A percentile compares a stretch with the other conserved stretches of the same genome.
These are phyloP conservation scores for Aspergillus hortae DNA, from an alignment of 2,329 filamentous ascomycete genomes.

Conservation along the genomic window DNA sequence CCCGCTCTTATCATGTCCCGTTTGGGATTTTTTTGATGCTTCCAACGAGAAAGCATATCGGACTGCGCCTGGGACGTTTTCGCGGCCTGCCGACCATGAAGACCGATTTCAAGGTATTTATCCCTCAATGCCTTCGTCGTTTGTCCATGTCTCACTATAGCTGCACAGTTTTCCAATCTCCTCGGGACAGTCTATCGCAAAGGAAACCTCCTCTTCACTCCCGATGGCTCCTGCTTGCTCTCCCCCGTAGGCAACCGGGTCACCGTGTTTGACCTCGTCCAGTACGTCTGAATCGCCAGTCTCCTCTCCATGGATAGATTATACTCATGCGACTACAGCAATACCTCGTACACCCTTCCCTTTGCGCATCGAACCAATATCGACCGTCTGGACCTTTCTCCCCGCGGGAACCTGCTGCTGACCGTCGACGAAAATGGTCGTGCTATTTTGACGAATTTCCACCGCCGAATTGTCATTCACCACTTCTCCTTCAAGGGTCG, in stretches of 20 bases:
- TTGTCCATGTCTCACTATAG: slow-evolving; percentile 1
- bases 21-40: slow-evolving; percentile 20
- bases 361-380: slow-evolving; percentile 94
- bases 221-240: slow-evolving; percentile 91
- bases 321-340: slow-evolving; percentile 24
- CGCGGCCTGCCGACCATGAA: slow-evolving; percentile 64
- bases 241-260: slow-evolving; percentile 96
- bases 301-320: neutral
- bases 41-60: slow-evolving; percentile 16
- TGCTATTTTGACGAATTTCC: slow-evolving; percentile 88
- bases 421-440: slow-evolving; percentile 92
- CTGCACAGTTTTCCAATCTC: slow-evolving; percentile 84
- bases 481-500: slow-evolving; percentile 91
- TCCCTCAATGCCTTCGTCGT: neutral
- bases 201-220: slow-evolving; percentile 94
- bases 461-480: slow-evolving; percentile 79
- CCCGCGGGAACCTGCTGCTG: slow-evolving; percentile 85
- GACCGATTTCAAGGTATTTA: slow-evolving; percentile 88
- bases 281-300: slow-evolving; percentile 54
- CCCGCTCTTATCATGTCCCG: slow-evolving; percentile 22
- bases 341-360: slow-evolving; percentile 53
- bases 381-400: slow-evolving; percentile 78
- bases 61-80: slow-evolving; percentile 20
- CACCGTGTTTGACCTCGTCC: slow-evolving; percentile 91
- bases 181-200: slow-evolving; percentile 97